Conservation (phyloP, 2,329 filamentous ascomycete species). For the Aspergillus cejpii region DNA sequence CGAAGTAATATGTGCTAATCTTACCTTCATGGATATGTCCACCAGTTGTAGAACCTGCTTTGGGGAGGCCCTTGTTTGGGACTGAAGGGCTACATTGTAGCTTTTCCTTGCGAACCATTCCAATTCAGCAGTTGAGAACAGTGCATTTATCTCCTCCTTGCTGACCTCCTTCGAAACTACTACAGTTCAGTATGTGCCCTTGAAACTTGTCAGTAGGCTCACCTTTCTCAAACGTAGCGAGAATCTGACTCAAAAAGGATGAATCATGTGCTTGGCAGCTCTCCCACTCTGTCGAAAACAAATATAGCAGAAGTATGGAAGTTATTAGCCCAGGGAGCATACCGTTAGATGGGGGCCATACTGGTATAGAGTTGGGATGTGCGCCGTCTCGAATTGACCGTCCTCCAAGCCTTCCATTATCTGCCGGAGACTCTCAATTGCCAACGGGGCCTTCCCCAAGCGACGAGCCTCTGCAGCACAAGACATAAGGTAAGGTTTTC, state of each 20-base stretch:
- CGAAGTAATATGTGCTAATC: not conserved
- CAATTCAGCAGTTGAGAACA: constrained; percentile 60
- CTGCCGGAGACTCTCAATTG: constrained; percentile 53
- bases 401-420: constrained; percentile 54
- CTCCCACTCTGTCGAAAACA: constrained; percentile 42
- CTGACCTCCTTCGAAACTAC: constrained; percentile 43
- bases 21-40: constrained; percentile 40
- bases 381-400: constrained; percentile 43
- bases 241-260: constrained; percentile 45
- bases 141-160: constrained; percentile 36
- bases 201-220: constrained; percentile 11
- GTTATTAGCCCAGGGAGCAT: constrained; percentile 6
- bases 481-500: constrained; percentile 64
- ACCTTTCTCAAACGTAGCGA: constrained; percentile 50
- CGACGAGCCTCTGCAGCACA: constrained; percentile 72
- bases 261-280: constrained; percentile 19
- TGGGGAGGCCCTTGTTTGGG: constrained; percentile 54
- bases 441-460: constrained; percentile 54
- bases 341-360: constrained; percentile 36
- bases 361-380: constrained; percentile 59
- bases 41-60: constrained; percentile 51
- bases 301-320: constrained; percentile 39
- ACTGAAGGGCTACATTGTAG: constrained; percentile 68
- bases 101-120: constrained; percentile 79
- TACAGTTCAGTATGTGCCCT: constrained; percentile 34